phyloP scores from a whole-genome alignment of 257 asterid genomes.

The Fraxinus quadrangulata region DNA sequence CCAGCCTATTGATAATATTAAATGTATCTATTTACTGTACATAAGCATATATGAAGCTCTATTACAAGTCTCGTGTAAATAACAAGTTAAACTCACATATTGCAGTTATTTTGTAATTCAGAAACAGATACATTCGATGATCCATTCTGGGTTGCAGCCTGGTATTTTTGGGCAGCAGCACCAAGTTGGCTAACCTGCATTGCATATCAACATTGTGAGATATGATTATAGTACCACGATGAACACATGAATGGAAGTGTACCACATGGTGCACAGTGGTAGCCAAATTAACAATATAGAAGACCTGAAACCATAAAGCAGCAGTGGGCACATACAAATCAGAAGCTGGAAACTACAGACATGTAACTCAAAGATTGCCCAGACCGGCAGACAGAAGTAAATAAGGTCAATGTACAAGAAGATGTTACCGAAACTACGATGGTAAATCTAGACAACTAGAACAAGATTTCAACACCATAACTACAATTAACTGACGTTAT shows the following conservation, averaged over 20 bases:
- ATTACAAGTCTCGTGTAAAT: constrained; percentile 9
- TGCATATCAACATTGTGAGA: constrained; percentile 19
- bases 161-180: constrained; percentile 94
- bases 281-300: background rate
- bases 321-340: background rate
- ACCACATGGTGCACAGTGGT: background rate
- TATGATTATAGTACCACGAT: background rate
- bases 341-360: background rate
- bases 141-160: constrained; percentile 79
- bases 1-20: background rate
- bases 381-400: background rate
- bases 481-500: background rate
- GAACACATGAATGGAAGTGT: background rate
- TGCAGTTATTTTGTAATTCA: constrained; percentile 89
- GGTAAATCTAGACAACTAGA: background rate
- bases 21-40: background rate
- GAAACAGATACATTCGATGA: constrained; percentile 64
- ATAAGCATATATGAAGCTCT: constrained; percentile 7
- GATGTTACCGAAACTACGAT: background rate
- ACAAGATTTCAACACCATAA: background rate
- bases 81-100: constrained; percentile 60
- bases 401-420: background rate
- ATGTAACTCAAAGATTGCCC: background rate
- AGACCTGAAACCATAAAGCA: background rate
- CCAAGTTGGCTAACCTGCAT: constrained; percentile 93